Evolutionary conservation across 106 monocot genomes (phyloP).

Genomic region (Hemerocallis citrina): DNA sequence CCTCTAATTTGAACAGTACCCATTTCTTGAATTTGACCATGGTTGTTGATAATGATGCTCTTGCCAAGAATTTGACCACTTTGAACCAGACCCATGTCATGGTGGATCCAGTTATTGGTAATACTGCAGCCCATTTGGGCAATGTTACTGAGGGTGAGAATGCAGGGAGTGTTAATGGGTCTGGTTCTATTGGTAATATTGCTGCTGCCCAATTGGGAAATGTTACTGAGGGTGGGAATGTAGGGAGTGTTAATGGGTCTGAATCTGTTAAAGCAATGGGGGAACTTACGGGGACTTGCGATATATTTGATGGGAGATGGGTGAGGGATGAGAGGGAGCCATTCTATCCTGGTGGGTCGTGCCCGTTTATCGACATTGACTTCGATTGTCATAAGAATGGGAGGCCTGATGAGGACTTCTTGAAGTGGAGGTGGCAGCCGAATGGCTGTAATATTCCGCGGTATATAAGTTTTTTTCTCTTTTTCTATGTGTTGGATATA

Average conservation of each 20-base stretch:
- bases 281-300: conserved; percentile 26
- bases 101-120: not conserved
- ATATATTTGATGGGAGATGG: conserved; percentile 77
- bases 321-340: conserved; percentile 54
- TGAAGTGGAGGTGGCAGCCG: conserved; percentile 92
- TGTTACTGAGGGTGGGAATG: not conserved
- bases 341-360: conserved; percentile 32
- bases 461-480: conserved; percentile 24
- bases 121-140: not conserved
- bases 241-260: not conserved
- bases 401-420: conserved; percentile 59
- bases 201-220: too few species aligned
- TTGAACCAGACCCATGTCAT: not conserved
- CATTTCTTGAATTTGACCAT: not conserved
- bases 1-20: conserved; percentile 3
- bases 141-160: not conserved
- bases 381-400: conserved; percentile 78
- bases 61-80: not conserved
- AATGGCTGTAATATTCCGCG: conserved; percentile 64
- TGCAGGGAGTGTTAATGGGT: not conserved
- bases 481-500: too few species aligned
- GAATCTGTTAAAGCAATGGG: not conserved
- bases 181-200: not conserved
- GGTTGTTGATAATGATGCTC: not conserved
- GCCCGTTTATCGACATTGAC: conserved; percentile 29